phyloP scores from a whole-genome alignment of 495 filamentous ascomycete species.

The Chaetomium tenue region DNA sequence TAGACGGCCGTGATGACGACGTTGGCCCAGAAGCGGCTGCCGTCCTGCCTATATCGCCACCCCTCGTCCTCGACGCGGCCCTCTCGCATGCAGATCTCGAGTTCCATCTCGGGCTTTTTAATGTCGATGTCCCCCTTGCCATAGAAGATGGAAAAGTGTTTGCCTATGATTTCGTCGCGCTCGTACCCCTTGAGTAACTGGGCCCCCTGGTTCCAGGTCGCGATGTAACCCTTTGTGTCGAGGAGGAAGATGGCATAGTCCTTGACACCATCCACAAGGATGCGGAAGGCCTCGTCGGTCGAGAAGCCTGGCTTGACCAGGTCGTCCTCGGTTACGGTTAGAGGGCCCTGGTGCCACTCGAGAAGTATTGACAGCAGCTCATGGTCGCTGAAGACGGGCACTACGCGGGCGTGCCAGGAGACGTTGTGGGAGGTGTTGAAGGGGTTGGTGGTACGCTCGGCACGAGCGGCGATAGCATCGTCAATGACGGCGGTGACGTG shows the following conservation, averaged over 20 bases:
- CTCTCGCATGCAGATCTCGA: constrained; percentile 57
- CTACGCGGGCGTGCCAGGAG: constrained; percentile 47
- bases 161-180: constrained; percentile 56
- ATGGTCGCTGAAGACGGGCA: constrained; percentile 51
- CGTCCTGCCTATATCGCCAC: constrained; percentile 64
- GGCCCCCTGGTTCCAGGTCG: constrained; percentile 63
- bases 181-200: constrained; percentile 60
- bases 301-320: constrained; percentile 43
- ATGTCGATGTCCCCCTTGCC: constrained; percentile 52
- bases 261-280: constrained; percentile 62
- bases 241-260: constrained; percentile 70
- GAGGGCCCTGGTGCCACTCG: constrained; percentile 44
- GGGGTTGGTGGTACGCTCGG: constrained; percentile 33
- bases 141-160: constrained; percentile 65
- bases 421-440: constrained; percentile 23
- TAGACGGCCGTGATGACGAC: constrained; percentile 64
- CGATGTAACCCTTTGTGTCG: constrained; percentile 56
- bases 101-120: constrained; percentile 56
- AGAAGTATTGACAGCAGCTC: constrained; percentile 50
- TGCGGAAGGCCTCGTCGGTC: constrained; percentile 57
- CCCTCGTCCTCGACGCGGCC: constrained; percentile 64
- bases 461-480: constrained; percentile 44
- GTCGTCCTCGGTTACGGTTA: constrained; percentile 38
- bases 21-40: constrained; percentile 64
- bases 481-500: constrained; percentile 45